These are phyloP conservation scores for Fusarium sp. DNA, from an alignment of 2,329 filamentous ascomycete genomes.

Conservation along the genomic window DNA sequence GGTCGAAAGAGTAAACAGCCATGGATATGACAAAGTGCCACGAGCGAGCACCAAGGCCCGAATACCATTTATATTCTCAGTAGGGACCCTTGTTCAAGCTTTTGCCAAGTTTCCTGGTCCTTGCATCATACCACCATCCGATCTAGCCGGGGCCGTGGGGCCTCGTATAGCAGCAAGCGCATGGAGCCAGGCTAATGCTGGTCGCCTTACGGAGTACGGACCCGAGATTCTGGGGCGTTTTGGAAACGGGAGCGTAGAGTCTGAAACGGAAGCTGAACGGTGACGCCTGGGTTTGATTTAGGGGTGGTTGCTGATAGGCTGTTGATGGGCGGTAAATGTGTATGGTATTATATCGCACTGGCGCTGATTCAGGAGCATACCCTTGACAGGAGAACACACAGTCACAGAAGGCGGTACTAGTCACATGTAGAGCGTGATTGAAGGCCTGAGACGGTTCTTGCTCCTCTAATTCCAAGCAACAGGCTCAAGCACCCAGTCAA, in stretches of 20 bases:
- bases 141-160: constrained; percentile 23
- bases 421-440: neutral
- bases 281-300: neutral
- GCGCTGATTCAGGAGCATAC: neutral
- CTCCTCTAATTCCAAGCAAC: neutral
- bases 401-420: too few species aligned
- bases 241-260: neutral
- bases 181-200: neutral
- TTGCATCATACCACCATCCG: constrained; percentile 22
- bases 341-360: neutral
- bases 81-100: constrained; percentile 23
- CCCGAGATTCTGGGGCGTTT: neutral
- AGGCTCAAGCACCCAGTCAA: neutral
- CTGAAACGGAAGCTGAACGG: neutral
- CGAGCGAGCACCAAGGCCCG: neutral
- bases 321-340: neutral
- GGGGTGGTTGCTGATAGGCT: neutral
- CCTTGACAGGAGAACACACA: neutral
- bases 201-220: neutral
- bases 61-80: neutral
- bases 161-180: neutral
- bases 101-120: constrained; percentile 26
- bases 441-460: neutral
- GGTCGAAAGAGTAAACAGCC: neutral
- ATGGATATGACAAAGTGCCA: neutral